Base-by-base conservation (phyloP, 1,284 basidiomycete species). In the Microbotryomycetes sp. region DNA sequence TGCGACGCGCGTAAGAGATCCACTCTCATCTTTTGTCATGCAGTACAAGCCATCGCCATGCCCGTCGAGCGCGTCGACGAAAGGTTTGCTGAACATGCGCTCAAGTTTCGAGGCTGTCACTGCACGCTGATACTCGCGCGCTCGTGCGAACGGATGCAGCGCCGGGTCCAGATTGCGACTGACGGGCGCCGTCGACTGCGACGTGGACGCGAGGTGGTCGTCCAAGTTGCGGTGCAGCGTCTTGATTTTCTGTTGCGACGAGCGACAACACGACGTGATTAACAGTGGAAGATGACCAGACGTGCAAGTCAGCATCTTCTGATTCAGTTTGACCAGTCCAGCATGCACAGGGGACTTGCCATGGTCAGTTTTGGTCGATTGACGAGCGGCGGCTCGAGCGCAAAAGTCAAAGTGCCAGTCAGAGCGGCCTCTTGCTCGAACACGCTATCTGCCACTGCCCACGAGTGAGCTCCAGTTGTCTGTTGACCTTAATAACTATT, bases 101-200 rank as follows among this genome's bases (percentile, higher is more conserved):
- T 97, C 93, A 79, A 99, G 87, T 78, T 99, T 99, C 24, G 88
- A 88, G 0, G 94, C 94, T 63, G 92, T 96, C 52, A 98, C 76
- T 2, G 96, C 96, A 61, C 96, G 85, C 23, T 86, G 92, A 55
- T 96, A 91, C 78, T 98, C 94, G 63, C 96, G 80, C 15, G 91
- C 88, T 50, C 89, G 86, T 3, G 91, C 81, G 75, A 98, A 97
- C 0, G 94, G 96, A 73, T 99, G 94, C 76, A 92, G 84, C 23
- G 91, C 80, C 0, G 94, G 92, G 72, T 97, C 86, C 47, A 98
- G 84, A 75, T 99, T 99, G 57, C 93, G 82, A 15, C 89, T 89
- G 1, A 85, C 83, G 0, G 93, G 94, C 0, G 87, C 88, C 5
- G 89, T 87, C 72, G 91, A 89, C 24, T 89, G 88, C 24, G 73